phyloP scores from a whole-genome alignment of 2,329 filamentous ascomycete species.

The Cercospora brassicicola region DNA sequence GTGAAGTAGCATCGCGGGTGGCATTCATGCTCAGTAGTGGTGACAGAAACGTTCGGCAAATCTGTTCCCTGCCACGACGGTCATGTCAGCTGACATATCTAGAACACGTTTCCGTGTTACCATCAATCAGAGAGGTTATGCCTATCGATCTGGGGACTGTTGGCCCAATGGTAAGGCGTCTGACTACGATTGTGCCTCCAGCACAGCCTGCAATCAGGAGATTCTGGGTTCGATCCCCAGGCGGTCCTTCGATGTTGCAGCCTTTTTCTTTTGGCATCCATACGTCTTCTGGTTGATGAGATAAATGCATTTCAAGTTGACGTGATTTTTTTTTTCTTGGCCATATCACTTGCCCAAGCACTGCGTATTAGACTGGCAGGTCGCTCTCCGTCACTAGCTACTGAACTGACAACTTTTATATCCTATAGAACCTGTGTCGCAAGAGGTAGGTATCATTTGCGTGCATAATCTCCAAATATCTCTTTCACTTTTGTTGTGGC shows the following conservation, averaged over 20 bases:
- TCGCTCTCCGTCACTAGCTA: background rate
- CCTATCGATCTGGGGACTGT: background rate
- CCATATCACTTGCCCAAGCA: background rate
- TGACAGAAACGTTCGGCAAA: no score
- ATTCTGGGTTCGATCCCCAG: conserved; percentile 14
- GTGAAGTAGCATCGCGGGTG: no score
- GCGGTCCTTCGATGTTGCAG: background rate
- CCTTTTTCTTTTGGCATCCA: background rate
- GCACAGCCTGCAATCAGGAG: background rate
- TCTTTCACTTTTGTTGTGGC: background rate
- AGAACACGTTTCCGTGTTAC: no score
- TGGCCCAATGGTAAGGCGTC: conserved; percentile 15
- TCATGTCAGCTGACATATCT: no score
- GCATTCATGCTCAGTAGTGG: no score
- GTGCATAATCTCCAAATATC: background rate
- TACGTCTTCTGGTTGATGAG: background rate
- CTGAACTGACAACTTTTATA: background rate
- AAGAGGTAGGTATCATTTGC: background rate
- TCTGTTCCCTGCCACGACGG: no score
- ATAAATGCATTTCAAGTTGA: background rate
- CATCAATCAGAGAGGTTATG: background rate
- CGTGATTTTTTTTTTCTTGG: background rate
- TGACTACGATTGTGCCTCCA: conserved; percentile 3
- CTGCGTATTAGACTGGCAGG: background rate
- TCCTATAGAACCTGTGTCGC: background rate